These are phyloP conservation scores for Pythium brachiatum DNA, from an alignment of 352 stramenopile genomes.

Conservation along the genomic window DNA sequence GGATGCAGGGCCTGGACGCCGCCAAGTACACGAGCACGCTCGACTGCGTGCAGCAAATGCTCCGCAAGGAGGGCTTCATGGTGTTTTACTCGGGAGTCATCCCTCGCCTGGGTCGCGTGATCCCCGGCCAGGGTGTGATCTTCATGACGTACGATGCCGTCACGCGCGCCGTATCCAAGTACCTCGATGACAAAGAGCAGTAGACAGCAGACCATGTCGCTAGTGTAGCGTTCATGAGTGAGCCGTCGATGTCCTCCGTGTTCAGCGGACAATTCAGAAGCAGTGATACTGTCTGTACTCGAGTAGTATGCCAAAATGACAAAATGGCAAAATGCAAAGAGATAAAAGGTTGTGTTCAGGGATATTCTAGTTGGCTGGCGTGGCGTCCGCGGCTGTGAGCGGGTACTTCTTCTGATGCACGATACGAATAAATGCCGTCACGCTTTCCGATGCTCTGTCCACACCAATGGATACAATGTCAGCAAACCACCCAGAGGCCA, in stretches of 20 bases:
- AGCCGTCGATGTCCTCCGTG: not conserved
- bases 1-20: constrained; percentile 78
- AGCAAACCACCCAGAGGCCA: not conserved
- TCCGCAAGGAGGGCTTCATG: constrained; percentile 79
- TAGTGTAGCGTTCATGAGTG: constrained; percentile 1
- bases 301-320: no score
- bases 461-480: not conserved
- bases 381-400: constrained; percentile 4
- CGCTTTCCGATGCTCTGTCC: constrained; percentile 63
- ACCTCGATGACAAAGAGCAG: constrained; percentile 41
- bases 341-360: not conserved
- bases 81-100: constrained; percentile 94
- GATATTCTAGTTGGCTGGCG: constrained; percentile 2
- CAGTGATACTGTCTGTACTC: no score
- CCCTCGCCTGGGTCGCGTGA: constrained; percentile 90
- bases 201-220: not conserved
- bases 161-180: constrained; percentile 45
- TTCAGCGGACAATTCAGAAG: not conserved
- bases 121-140: constrained; percentile 97
- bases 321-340: not conserved
- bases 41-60: constrained; percentile 91
- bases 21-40: constrained; percentile 77
- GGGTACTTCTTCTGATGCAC: constrained; percentile 76
- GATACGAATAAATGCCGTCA: constrained; percentile 72
- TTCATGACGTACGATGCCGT: constrained; percentile 94